Conservation (phyloP, 2,329 filamentous ascomycete genomes). For the Epichloe festucae region DNA sequence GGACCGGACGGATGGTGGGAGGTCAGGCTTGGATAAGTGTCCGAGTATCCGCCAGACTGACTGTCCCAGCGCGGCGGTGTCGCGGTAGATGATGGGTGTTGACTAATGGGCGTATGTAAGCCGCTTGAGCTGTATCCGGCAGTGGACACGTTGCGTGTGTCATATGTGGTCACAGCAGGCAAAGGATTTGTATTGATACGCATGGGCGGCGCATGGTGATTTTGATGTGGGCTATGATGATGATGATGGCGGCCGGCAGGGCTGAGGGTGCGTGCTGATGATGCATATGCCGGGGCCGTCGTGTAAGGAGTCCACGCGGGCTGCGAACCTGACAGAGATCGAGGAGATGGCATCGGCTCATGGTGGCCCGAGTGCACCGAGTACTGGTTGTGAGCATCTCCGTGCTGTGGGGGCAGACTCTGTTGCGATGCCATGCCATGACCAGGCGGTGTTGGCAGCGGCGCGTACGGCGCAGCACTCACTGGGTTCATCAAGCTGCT, state of each 20-base stretch:
- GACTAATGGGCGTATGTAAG: slow-evolving; percentile 26
- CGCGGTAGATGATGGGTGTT: slow-evolving; percentile 22
- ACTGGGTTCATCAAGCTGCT: slow-evolving; percentile 29
- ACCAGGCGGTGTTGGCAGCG: slow-evolving; percentile 34
- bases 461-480: slow-evolving; percentile 26
- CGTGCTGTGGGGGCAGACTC: slow-evolving; percentile 14
- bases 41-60: slow-evolving; percentile 24
- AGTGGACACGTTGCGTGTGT: slow-evolving; percentile 19
- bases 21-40: slow-evolving; percentile 25
- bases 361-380: slow-evolving; percentile 30
- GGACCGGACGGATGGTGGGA: slow-evolving; percentile 22
- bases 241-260: slow-evolving; percentile 19
- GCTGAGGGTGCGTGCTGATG: slow-evolving; percentile 29
- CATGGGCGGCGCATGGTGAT: slow-evolving; percentile 18
- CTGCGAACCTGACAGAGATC: slow-evolving; percentile 35
- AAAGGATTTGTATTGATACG: slow-evolving; percentile 25
- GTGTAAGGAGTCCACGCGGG: slow-evolving; percentile 37
- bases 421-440: slow-evolving; percentile 20
- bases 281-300: slow-evolving; percentile 19
- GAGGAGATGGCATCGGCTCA: slow-evolving; percentile 38
- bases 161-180: slow-evolving; percentile 27
- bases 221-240: slow-evolving; percentile 20
- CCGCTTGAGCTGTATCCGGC: slow-evolving; percentile 27
- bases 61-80: slow-evolving; percentile 30
- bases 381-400: slow-evolving; percentile 24